Percentiles rank a stretch among this genome's conserved stretches.
phyloP scores from a whole-genome alignment of 495 filamentous ascomycete genomes.

The Thermothielavioides terrestris region DNA sequence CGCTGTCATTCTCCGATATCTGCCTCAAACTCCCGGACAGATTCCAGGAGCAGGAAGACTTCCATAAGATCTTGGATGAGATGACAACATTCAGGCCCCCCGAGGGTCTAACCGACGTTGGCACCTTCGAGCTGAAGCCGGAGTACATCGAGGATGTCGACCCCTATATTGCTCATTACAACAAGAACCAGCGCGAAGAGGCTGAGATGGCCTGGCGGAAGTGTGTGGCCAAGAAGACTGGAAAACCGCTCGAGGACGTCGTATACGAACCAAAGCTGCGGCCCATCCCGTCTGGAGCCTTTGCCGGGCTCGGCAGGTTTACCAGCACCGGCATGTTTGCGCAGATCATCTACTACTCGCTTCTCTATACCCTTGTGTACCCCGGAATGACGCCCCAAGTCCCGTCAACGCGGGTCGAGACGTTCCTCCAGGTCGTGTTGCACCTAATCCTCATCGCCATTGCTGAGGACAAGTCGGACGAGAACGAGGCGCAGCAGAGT shows the following conservation, averaged over 20 bases:
- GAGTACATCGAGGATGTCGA: slow-evolving; percentile 79
- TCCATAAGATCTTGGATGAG: slow-evolving; percentile 70
- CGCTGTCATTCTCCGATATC: slow-evolving; percentile 86
- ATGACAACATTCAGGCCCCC: slow-evolving; percentile 84
- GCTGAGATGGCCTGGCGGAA: slow-evolving; percentile 80
- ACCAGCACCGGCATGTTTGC: slow-evolving; percentile 78
- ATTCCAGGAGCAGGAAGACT: slow-evolving; percentile 72
- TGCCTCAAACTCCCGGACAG: slow-evolving; percentile 72
- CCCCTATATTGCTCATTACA: slow-evolving; percentile 90
- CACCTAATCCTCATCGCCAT: slow-evolving; percentile 79
- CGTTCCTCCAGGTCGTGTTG: slow-evolving; percentile 81
- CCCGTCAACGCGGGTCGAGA: slow-evolving; percentile 73
- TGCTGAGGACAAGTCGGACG: slow-evolving; percentile 62
- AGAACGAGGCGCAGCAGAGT: slow-evolving; percentile 37
- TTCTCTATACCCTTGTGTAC: slow-evolving; percentile 64
- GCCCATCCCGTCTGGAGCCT: slow-evolving; percentile 67
- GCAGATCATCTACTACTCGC: slow-evolving; percentile 80
- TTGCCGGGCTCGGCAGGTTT: slow-evolving; percentile 64
- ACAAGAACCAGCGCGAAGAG: slow-evolving; percentile 94
- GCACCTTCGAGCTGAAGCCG: slow-evolving; percentile 85
- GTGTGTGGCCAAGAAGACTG: slow-evolving; percentile 80
- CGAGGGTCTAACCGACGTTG: slow-evolving; percentile 83
- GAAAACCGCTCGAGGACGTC: slow-evolving; percentile 69
- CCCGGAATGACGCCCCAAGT: slow-evolving; percentile 59
- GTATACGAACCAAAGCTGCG: slow-evolving; percentile 87